These are phyloP conservation scores for Martensiomyces pterosporus DNA, from an alignment of 192 early-diverging fungal species.

Conservation along the genomic window DNA sequence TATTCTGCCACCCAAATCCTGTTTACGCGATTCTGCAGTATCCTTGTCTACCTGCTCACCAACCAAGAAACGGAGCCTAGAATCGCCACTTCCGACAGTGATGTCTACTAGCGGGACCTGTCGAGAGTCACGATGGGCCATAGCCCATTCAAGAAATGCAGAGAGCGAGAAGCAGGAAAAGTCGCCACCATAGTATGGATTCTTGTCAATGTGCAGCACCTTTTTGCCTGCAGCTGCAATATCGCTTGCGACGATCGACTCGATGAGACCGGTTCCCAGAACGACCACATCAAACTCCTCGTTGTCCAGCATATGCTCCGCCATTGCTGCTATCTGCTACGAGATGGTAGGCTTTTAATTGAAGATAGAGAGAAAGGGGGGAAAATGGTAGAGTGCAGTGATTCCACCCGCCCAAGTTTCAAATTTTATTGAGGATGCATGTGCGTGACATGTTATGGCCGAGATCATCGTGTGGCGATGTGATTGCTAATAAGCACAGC, in stretches of 20 bases:
- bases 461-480: too few relatives aligned
- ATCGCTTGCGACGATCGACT: slow-evolving; percentile 77
- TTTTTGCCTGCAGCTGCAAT: slow-evolving; percentile 61
- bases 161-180: slow-evolving; percentile 44
- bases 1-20: too few relatives aligned
- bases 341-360: too few relatives aligned
- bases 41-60: not conserved
- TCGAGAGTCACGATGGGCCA: slow-evolving; percentile 11
- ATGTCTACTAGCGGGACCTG: slow-evolving; percentile 16
- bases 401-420: too few relatives aligned
- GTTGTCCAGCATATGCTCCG: slow-evolving; percentile 27
- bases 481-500: too few relatives aligned
- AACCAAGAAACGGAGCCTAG: slow-evolving; percentile 8
- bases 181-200: slow-evolving; percentile 73
- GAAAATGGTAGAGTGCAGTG: too few relatives aligned
- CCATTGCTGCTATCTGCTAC: too few relatives aligned
- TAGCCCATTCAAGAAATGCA: slow-evolving; percentile 23
- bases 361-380: too few relatives aligned
- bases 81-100: not conserved
- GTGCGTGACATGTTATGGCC: too few relatives aligned
- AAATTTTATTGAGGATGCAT: too few relatives aligned
- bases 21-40: too few relatives aligned
- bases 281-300: slow-evolving; percentile 73
- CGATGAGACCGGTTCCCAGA: slow-evolving; percentile 80
- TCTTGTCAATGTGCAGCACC: slow-evolving; percentile 81